A percentile compares a stretch with the other conserved stretches of the same genome.
phyloP scores from a whole-genome alignment of 352 stramenopile species.

The Salisapilia sapeloensis region DNA sequence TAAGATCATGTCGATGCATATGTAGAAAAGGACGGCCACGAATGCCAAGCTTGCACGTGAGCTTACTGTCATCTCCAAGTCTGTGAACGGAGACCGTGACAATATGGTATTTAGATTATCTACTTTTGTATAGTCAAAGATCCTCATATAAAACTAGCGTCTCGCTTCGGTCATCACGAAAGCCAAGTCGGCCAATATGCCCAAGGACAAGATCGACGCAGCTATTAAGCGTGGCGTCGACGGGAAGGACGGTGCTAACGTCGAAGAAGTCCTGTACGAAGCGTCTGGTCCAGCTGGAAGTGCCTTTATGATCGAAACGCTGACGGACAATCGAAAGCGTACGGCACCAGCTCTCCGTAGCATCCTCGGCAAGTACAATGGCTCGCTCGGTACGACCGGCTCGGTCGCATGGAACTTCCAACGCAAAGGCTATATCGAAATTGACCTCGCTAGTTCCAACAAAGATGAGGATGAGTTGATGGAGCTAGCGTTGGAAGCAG shows the following conservation, averaged over 20 bases:
- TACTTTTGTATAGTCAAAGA: slow-evolving; percentile 2
- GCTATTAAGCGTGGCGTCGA: slow-evolving; percentile 72
- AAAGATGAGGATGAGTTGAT: slow-evolving; percentile 56
- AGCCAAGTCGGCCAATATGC: slow-evolving; percentile 69
- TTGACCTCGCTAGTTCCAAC: slow-evolving; percentile 13
- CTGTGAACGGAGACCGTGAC: slow-evolving; percentile 33
- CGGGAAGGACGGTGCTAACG: slow-evolving; percentile 55
- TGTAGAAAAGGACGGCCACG: slow-evolving; percentile 56
- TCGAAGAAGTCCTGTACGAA: slow-evolving; percentile 67
- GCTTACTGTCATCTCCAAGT: slow-evolving; percentile 59
- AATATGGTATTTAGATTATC: slow-evolving; percentile 36
- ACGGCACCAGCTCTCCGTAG: slow-evolving; percentile 66
- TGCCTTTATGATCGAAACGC: slow-evolving; percentile 66
- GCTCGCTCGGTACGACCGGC: slow-evolving; percentile 48
- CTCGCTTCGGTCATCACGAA: slow-evolving; percentile 36
- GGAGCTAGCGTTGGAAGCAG: slow-evolving; percentile 52
- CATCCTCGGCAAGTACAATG: slow-evolving; percentile 51
- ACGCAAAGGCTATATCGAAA: slow-evolving; percentile 69
- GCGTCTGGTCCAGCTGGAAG: slow-evolving; percentile 48
- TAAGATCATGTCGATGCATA: not conserved
- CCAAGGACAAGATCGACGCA: slow-evolving; percentile 68
- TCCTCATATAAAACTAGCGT: slow-evolving; percentile 7
- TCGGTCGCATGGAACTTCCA: slow-evolving; percentile 78
- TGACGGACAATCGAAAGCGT: slow-evolving; percentile 71
- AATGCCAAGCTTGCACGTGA: slow-evolving; percentile 62